Percentiles rank a stretch among this genome's conserved stretches.
phyloP scores from a whole-genome alignment of 1,284 basidiomycete species.

The Papiliotrema terrestris region DNA sequence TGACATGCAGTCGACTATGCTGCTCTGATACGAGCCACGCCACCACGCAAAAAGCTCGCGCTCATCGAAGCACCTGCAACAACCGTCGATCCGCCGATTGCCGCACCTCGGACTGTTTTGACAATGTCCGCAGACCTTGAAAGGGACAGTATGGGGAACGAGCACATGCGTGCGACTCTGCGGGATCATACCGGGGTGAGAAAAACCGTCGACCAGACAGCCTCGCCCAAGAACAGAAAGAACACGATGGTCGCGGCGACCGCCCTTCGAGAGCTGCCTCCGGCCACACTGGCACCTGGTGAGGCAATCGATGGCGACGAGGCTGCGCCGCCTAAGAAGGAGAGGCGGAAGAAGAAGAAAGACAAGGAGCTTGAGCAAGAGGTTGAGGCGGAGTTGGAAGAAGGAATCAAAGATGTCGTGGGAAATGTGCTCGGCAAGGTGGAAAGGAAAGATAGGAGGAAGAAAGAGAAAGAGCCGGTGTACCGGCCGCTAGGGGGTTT shows the following conservation, averaged over 20 bases:
- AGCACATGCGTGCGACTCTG: constrained; percentile 29
- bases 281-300: not conserved
- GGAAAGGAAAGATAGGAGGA: constrained; percentile 12
- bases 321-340: constrained; percentile 7
- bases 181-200: constrained; percentile 24
- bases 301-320: constrained; percentile 7
- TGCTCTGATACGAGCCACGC: constrained; percentile 20
- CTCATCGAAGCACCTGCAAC: not conserved
- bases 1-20: constrained; percentile 25
- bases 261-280: not conserved
- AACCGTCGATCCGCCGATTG: constrained; percentile 2
- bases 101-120: constrained; percentile 23
- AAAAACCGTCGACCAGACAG: not conserved
- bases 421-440: constrained; percentile 10
- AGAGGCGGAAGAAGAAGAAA: constrained; percentile 12
- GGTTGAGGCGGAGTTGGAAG: constrained; percentile 10
- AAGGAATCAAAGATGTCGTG: not conserved
- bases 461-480: constrained; percentile 15
- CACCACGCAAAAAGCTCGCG: constrained; percentile 6
- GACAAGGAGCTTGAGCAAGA: constrained; percentile 6
- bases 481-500: constrained; percentile 18
- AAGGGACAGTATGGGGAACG: constrained; percentile 23
- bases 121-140: constrained; percentile 33
- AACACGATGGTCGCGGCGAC: not conserved
- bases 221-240: not conserved